Evolutionary conservation across 1,284 basidiomycete species (phyloP), one percentile per base, ranked within the genome.

Genomic region (Stereum hirsutum): DNA sequence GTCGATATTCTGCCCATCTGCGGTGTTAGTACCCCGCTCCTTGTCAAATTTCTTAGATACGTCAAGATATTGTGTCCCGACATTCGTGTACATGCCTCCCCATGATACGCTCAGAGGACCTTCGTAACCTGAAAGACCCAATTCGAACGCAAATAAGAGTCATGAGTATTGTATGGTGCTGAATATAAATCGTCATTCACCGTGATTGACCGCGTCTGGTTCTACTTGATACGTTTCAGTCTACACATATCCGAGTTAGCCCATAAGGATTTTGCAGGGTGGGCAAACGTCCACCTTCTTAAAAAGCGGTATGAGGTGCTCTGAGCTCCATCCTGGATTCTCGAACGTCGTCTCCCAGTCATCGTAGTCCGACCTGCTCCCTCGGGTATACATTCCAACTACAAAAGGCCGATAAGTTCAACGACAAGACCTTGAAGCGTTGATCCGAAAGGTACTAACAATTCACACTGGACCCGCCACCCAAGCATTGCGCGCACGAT

Each of bases 341-440:
- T 63, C 62, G 28, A 72, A 57, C 1, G 61, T 47, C 0, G 42
- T 60, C 46, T 68, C 66, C 75, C 74, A 76, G 43, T 70, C 72
- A 42, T 77, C 72, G 44, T 69, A 78, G 52, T 78, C 76, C 2
- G 75, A 75, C 14, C 72, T 66, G 7, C 69, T 59, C 0, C 69
- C 70, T 6, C 78, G 68, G 10, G 64, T 71, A 45, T 79, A 79
- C 55, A 72, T 62, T 43, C 66, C 59, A 49, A 75, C 75, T 78
- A 41, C 11, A n/a, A 17, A 4, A 17, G 3, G 6, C n/a, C n/a
- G n/a, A n/a, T n/a, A n/a, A n/a, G n/a, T n/a, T n/a, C 33, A 19
- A n/a, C 3, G 33, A 17, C 28, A 12, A 11, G 15, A 31, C 4
- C 15, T 15, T 31, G 28, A n/a, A 35, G 15, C 15, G 33, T 19